Evolutionary conservation across 2,329 filamentous ascomycete genomes (phyloP).

Genomic region (Aspergillus sp.): DNA sequence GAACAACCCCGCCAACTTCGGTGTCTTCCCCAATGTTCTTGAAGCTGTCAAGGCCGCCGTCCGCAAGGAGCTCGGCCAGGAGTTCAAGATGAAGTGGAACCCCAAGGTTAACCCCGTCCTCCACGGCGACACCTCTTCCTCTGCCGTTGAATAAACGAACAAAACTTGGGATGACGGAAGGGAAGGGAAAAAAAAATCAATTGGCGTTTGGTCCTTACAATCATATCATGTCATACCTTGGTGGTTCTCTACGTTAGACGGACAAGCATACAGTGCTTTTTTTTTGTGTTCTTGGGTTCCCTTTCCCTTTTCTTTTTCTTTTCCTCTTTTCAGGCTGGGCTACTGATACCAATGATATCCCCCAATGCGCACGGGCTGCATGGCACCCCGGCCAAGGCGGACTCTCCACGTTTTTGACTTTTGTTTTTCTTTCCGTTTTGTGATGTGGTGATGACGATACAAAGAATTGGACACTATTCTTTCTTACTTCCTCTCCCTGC

Average conservation of each 20-base stretch:
- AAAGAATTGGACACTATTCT: background rate
- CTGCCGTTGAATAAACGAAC: constrained; percentile 54
- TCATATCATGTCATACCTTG: background rate
- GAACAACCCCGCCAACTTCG: constrained; percentile 74
- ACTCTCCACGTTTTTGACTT: background rate
- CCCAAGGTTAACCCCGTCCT: constrained; percentile 69
- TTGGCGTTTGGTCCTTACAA: constrained; percentile 17
- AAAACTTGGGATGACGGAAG: constrained; percentile 15
- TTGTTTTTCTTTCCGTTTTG: background rate
- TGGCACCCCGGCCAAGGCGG: background rate
- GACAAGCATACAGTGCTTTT: constrained; percentile 7
- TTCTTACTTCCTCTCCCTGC: background rate
- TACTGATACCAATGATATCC: constrained; percentile 24
- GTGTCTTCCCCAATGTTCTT: constrained; percentile 71
- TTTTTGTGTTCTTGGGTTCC: background rate
- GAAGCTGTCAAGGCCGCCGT: constrained; percentile 69
- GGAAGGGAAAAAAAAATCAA: constrained; percentile 15
- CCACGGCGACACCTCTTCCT: constrained; percentile 53
- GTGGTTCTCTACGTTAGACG: constrained; percentile 10
- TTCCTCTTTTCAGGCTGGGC: constrained; percentile 17
- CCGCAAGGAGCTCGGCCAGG: constrained; percentile 68
- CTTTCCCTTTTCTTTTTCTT: background rate
- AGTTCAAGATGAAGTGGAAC: constrained; percentile 73
- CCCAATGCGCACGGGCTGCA: background rate
- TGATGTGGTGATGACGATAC: constrained; percentile 3